Evolutionary conservation across 257 asterid genomes (phyloP), one percentile per base, ranked within the genome.

Genomic region (Scutellaria galericulata): DNA sequence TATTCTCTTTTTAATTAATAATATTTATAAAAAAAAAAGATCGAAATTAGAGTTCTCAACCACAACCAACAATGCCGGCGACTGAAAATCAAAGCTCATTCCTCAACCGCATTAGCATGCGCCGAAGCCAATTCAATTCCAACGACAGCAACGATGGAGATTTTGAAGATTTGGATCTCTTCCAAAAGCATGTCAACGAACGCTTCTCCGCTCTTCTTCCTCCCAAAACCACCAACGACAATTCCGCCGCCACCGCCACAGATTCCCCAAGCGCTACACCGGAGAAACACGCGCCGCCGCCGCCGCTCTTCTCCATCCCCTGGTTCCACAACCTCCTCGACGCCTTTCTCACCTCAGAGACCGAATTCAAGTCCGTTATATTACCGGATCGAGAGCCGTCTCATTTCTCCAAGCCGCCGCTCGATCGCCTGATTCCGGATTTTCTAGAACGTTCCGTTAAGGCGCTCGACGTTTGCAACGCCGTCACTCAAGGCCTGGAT

Each of bases 71-170:
- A 47, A 92, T 92, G 97, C 96, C 88, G 75, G 80, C 72, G 6
- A 88, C 89, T 35, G 89, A 87, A 39, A 70, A 75, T 15, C 96
- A 85, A 78, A 79, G 85, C 22, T 91, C 96, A 6, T 91, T 91
- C 83, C 87, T 91, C 68, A 89, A 91, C 86, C 96, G 95, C 68
- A 91, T 94, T 3, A 94, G 98, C 89, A 91, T 94, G 79, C 96
- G 98, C 46, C 93, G 98, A 45, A 91, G 83, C 76, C 96, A 89
- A 75, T 79, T 91, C 75, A 63, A 67, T 3, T 44, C 85, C 71
- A 64, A 85, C 78, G 97, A 90, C 5, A 75, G 47, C 79, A 64
- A 65, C 74, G 90, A 88, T 45, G 92, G 77, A 42, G 96, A 93
- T 2, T 60, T 77, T 20, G 93, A 89, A 42, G 96, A 88, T 75